Percentiles rank a stretch among this genome's conserved stretches.
phyloP scores from a whole-genome alignment of 2,329 filamentous ascomycete species.

The Rutstroemia sp. region DNA sequence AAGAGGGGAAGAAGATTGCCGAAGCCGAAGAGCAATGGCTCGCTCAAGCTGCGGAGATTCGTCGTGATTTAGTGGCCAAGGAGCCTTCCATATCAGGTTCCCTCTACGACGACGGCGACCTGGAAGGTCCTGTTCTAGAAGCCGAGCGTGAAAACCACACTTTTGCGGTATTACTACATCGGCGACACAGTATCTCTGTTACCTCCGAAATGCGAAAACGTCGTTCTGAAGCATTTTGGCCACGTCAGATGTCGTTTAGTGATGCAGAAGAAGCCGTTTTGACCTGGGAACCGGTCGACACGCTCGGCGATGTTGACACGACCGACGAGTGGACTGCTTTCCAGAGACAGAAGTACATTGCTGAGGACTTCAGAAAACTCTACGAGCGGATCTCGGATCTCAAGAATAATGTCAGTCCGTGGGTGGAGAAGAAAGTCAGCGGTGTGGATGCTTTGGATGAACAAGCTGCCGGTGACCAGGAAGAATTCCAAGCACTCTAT shows the following conservation, averaged over 20 bases:
- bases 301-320: slow-evolving; percentile 31
- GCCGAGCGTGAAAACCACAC: slow-evolving; percentile 39
- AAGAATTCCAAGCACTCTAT: slow-evolving; percentile 61
- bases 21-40: slow-evolving; percentile 25
- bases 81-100: slow-evolving; percentile 52
- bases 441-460: slow-evolving; percentile 53
- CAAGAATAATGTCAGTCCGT: slow-evolving; percentile 47
- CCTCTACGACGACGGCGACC: slow-evolving; percentile 49
- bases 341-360: slow-evolving; percentile 31
- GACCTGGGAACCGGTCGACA: slow-evolving; percentile 52
- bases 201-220: slow-evolving; percentile 26
- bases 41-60: slow-evolving; percentile 35
- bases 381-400: slow-evolving; percentile 46
- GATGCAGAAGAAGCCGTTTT: slow-evolving; percentile 69
- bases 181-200: slow-evolving; percentile 52
- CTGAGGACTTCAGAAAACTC: slow-evolving; percentile 50
- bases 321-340: slow-evolving; percentile 27
- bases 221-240: slow-evolving; percentile 55
- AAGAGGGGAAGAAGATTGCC: slow-evolving; percentile 14
- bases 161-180: slow-evolving; percentile 45
- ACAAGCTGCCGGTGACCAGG: slow-evolving; percentile 53
- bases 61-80: slow-evolving; percentile 35
- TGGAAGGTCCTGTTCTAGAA: slow-evolving; percentile 45
- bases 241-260: slow-evolving; percentile 67
- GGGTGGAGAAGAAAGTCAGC: slow-evolving; percentile 52